Evolutionary conservation across 768 basidiomycete genomes (phyloP).

Genomic region (Trametes gibbosa): DNA sequence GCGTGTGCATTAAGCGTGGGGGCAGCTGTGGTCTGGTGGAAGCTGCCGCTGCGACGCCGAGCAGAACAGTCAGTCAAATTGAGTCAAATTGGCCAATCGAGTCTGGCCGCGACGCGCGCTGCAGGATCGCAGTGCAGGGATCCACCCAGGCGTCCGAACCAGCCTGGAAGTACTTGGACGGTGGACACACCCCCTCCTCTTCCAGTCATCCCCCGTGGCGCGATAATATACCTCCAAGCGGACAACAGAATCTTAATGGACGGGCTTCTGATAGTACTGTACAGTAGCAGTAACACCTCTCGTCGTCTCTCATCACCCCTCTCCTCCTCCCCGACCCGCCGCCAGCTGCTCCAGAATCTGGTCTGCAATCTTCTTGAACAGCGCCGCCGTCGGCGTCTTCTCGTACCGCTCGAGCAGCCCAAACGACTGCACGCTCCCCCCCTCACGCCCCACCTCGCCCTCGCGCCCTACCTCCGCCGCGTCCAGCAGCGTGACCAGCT

Average conservation of each 20-base stretch:
- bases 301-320: not conserved
- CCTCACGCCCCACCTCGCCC: constrained; percentile 27
- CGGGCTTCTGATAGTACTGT: not conserved
- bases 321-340: not conserved
- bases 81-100: not conserved
- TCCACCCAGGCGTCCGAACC: not conserved
- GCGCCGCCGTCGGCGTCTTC: constrained; percentile 62
- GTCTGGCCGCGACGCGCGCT: too few species aligned
- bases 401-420: constrained; percentile 59
- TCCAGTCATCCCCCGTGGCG: too few species aligned
- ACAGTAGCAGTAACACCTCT: not conserved
- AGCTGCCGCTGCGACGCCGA: not conserved
- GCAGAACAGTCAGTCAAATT: not conserved
- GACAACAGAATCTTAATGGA: not conserved
- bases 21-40: not conserved
- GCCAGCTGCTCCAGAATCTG: constrained; percentile 37
- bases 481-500: constrained; percentile 84
- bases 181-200: constrained; percentile 15
- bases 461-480: constrained; percentile 44
- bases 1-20: not conserved
- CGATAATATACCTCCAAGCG: not conserved
- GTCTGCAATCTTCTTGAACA: constrained; percentile 62
- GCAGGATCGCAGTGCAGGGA: too few species aligned
- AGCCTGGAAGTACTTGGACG: not conserved
- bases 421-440: constrained; percentile 36